A percentile compares a stretch with the other conserved stretches of the same genome.
Evolutionary conservation across 768 basidiomycete genomes (phyloP).

Genomic region (Termitomyces sp.): DNA sequence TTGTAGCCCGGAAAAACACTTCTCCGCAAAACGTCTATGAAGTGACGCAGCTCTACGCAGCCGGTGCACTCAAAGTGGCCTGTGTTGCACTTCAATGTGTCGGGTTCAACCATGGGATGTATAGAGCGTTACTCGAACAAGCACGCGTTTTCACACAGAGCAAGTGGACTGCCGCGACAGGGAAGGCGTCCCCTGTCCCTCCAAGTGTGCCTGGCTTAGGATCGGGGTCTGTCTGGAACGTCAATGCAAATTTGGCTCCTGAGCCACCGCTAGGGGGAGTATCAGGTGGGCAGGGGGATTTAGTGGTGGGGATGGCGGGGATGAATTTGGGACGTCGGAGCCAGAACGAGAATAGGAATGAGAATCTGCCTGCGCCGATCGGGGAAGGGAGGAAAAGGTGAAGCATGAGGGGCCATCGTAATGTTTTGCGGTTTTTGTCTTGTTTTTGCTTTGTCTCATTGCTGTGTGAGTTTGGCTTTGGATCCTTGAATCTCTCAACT

Average conservation of each 20-base stretch:
- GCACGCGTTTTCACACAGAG: conserved; percentile 42
- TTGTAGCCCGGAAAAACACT: conserved; percentile 64
- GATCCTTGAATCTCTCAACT: neutral
- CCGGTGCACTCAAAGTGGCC: conserved; percentile 67
- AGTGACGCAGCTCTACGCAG: conserved; percentile 64
- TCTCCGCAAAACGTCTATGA: conserved; percentile 79
- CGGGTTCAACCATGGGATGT: conserved; percentile 67
- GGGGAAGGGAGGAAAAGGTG: conserved; percentile 13
- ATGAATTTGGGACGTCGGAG: conserved; percentile 14
- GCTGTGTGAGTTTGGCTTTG: neutral
- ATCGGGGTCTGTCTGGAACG: conserved; percentile 10
- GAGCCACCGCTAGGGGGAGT: neutral
- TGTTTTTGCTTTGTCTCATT: neutral
- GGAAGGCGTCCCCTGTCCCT: conserved; percentile 8
- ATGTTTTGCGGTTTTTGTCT: neutral
- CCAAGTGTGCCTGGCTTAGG: conserved; percentile 7
- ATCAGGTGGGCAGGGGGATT: conserved; percentile 1
- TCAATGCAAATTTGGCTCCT: neutral
- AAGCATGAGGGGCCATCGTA: neutral
- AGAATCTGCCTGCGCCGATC: conserved; percentile 13
- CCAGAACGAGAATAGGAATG: conserved; percentile 13
- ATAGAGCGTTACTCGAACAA: conserved; percentile 62
- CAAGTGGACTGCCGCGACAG: conserved; percentile 22
- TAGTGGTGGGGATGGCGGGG: conserved; percentile 8
- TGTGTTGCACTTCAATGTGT: conserved; percentile 74